Evolutionary conservation across 257 asterid genomes (phyloP), one percentile per base, ranked within the genome.

Genomic region (Salvia splendens): DNA sequence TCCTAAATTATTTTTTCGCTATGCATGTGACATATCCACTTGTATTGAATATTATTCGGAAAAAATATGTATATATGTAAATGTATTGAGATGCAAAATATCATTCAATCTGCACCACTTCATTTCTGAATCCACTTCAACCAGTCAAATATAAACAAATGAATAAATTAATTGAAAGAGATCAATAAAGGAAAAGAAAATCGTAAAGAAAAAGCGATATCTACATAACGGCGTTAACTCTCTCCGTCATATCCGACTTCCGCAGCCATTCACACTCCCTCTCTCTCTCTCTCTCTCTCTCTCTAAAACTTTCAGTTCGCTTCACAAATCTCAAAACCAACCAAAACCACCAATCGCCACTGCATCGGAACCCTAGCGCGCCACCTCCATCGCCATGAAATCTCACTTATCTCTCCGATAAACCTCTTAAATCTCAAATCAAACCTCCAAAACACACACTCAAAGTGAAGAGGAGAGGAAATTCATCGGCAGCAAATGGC

Each of bases 191-290:
- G 14, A 12, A 68, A 56, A 56, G 14, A 53, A 40, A 53, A 40
- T 38, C n/a, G 30, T 4, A 65, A 46, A 40, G 10, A 50, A 41
- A 56, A 35, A 9, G 52, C 8, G 38, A 11, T 24, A 24, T 1
- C 45, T 2, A 12, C 12, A 6, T 61, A 66, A 71, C 74, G 73
- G 46, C 73, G 76, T 75, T 57, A 75, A 52, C 40, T 65, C 73
- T 65, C 24, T 9, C 77, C 77, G 69, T 59, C 73, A 47, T 41
- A 62, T 75, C 59, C 48, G 49, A 63, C 65, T 43, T 40, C 33
- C 6, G 47, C 40, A 43, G 43, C 57, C 32, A 58, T 47, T 28
- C 47, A 12, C 1, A 16, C 45, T 28, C 12, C 0, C 35, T 17
- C 8, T 24, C 12, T 2, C 35, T 17, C 8, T 24, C 20, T 4